Evolutionary conservation across 768 basidiomycete species (phyloP).

Genomic region (Naganishia vaughanmartiniae): DNA sequence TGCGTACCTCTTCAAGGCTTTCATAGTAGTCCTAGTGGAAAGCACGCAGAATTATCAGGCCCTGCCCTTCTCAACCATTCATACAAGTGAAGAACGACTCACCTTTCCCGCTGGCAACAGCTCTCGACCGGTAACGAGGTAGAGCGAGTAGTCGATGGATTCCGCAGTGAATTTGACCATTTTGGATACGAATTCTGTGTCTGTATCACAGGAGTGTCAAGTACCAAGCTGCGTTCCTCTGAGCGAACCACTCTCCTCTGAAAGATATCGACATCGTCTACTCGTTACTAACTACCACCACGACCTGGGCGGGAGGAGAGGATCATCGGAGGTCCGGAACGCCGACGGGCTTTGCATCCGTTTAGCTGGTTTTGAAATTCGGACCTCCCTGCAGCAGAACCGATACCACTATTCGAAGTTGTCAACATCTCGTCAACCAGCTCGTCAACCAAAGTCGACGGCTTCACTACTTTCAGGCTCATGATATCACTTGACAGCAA

Average conservation of each 20-base stretch:
- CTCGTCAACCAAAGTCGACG: too few relatives aligned
- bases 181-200: neutral
- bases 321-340: neutral
- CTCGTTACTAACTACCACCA: neutral
- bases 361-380: neutral
- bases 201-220: neutral
- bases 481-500: too few relatives aligned
- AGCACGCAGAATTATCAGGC: slow-evolving; percentile 17
- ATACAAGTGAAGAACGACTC: slow-evolving; percentile 16
- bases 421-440: too few relatives aligned
- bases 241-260: too few relatives aligned
- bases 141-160: slow-evolving; percentile 60
- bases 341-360: neutral
- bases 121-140: slow-evolving; percentile 80
- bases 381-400: too few relatives aligned
- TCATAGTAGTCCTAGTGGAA: slow-evolving; percentile 63
- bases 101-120: slow-evolving; percentile 76
- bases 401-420: too few relatives aligned
- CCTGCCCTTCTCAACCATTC: neutral
- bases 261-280: too few relatives aligned
- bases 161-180: slow-evolving; percentile 1
- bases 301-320: neutral
- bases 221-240: too few relatives aligned
- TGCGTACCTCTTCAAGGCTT: slow-evolving; percentile 68
- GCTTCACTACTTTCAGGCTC: too few relatives aligned